phyloP scores from a whole-genome alignment of 2,329 filamentous ascomycete genomes.

The Ceratocystis cubensis region DNA sequence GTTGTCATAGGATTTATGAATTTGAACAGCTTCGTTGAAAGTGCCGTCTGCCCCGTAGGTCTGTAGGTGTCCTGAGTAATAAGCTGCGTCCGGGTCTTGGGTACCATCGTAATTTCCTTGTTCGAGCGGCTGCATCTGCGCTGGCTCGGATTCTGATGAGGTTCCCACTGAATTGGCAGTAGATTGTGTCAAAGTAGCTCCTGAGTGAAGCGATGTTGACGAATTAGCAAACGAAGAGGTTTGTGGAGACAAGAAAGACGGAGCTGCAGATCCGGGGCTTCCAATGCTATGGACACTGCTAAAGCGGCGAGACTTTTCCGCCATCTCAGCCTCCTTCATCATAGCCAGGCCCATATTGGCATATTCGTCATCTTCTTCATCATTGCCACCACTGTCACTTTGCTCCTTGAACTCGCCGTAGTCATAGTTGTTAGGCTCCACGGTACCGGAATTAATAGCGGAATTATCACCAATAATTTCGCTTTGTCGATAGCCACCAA shows the following conservation, averaged over 20 bases:
- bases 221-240: not conserved
- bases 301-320: conserved; percentile 39
- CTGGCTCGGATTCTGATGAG: not conserved
- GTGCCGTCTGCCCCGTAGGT: not conserved
- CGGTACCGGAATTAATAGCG: not conserved
- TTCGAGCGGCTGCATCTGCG: not conserved
- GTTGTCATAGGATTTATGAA: not conserved
- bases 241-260: not conserved
- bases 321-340: conserved; percentile 72
- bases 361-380: conserved; percentile 79
- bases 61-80: not conserved
- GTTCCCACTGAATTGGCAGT: not conserved
- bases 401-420: conserved; percentile 4
- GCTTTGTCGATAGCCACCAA: not conserved
- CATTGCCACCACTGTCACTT: conserved; percentile 28
- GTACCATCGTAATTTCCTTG: not conserved
- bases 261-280: too few relatives aligned
- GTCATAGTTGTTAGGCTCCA: not conserved
- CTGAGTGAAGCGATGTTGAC: not conserved
- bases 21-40: not conserved
- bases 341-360: conserved; percentile 73
- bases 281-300: not conserved
- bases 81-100: not conserved
- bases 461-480: not conserved
- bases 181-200: not conserved